Evolutionary conservation across 1,284 basidiomycete genomes (phyloP).

Genomic region (Caloboletus inedulis): DNA sequence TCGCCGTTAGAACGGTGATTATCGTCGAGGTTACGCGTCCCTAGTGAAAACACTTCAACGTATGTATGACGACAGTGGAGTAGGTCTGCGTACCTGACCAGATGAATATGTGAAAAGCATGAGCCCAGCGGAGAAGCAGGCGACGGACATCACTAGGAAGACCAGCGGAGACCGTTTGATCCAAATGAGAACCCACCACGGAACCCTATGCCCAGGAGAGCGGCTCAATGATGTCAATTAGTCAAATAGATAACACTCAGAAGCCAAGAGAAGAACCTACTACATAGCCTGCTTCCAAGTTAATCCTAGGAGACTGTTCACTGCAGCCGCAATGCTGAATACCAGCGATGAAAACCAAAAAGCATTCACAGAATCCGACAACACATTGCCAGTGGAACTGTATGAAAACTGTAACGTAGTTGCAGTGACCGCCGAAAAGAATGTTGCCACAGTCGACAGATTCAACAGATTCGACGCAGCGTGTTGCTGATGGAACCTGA

Average conservation of each 20-base stretch:
- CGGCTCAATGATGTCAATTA: conserved; percentile 42
- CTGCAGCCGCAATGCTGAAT: conserved; percentile 58
- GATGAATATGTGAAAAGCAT: conserved; percentile 53
- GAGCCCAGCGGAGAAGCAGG: conserved; percentile 54
- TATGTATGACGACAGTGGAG: conserved; percentile 23
- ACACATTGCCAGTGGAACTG: conserved; percentile 27
- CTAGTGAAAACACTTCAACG: conserved; percentile 36
- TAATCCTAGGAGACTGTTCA: conserved; percentile 56
- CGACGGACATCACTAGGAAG: conserved; percentile 57
- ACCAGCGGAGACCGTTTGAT: conserved; percentile 56
- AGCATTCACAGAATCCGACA: conserved; percentile 47
- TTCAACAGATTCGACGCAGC: conserved; percentile 51
- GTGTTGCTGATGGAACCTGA: conserved; percentile 57
- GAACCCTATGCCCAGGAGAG: conserved; percentile 54
- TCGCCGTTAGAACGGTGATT: conserved; percentile 69
- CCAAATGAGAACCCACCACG: conserved; percentile 54
- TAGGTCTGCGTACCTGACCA: conserved; percentile 37
- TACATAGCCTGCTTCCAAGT: conserved; percentile 64
- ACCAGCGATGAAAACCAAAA: conserved; percentile 63
- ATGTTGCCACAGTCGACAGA: conserved; percentile 57
- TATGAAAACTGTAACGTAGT: conserved; percentile 53
- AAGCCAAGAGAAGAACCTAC: conserved; percentile 37
- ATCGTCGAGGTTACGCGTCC: conserved; percentile 58
- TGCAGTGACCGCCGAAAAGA: conserved; percentile 60
- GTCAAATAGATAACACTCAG: conserved; percentile 3